Conservation (phyloP, 2,329 filamentous ascomycete species). For the Aspergillus latus region DNA sequence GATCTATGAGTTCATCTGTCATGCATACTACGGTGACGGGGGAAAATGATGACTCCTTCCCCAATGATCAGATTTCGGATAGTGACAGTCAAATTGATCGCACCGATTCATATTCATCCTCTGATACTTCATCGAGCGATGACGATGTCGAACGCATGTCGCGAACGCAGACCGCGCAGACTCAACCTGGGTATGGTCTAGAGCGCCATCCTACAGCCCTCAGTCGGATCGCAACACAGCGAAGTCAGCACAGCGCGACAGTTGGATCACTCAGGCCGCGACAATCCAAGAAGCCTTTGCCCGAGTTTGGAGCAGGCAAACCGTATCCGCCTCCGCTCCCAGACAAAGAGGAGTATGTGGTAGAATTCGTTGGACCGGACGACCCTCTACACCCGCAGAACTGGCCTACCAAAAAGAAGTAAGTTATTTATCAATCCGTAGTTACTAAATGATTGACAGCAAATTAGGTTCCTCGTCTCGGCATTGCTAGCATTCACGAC, state of each 20-base stretch:
- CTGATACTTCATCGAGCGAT: conserved; percentile 24
- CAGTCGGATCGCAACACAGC: conserved; percentile 43
- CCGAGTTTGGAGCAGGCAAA: conserved; percentile 43
- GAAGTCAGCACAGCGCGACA: conserved; percentile 44
- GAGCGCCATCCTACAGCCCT: conserved; percentile 41
- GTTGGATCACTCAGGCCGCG: conserved; percentile 37
- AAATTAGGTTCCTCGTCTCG: conserved; percentile 26
- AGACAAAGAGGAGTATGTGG: conserved; percentile 54
- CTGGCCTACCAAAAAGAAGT: conserved; percentile 52
- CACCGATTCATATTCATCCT: conserved; percentile 23
- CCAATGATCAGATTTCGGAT: conserved; percentile 1
- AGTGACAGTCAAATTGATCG: conserved; percentile 13
- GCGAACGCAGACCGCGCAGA: conserved; percentile 34
- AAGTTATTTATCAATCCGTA: conserved; percentile 2
- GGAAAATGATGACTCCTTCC: conserved; percentile 31
- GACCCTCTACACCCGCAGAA: conserved; percentile 56
- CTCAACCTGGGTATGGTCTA: conserved; percentile 27
- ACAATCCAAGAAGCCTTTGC: conserved; percentile 24
- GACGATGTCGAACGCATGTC: conserved; percentile 26
- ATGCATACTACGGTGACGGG: conserved; percentile 42
- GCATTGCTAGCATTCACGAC: conserved; percentile 50
- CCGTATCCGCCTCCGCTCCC: conserved; percentile 53
- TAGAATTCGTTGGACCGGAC: conserved; percentile 53
- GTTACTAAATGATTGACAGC: not conserved
- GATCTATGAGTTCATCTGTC: not conserved